Conservation (phyloP, 257 asterid genomes). For the Przewalskia tangutica region DNA sequence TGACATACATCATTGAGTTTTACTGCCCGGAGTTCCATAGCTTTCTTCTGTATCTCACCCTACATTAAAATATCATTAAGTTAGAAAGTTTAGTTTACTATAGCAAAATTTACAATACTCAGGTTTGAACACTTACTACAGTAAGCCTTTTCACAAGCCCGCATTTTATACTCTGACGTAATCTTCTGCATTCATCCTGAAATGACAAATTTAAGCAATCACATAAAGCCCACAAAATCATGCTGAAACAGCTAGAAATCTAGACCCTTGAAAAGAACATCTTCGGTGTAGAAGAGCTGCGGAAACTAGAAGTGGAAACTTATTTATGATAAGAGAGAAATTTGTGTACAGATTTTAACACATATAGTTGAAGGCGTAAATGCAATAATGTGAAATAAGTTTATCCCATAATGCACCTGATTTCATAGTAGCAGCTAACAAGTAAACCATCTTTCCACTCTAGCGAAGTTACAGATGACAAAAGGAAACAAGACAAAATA, state of each 20-base stretch:
- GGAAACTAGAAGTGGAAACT: not conserved
- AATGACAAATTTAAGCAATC: not conserved
- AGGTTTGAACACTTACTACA: slow-evolving; percentile 47
- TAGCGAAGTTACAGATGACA: not conserved
- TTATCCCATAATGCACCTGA: not conserved
- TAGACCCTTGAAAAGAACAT: not conserved
- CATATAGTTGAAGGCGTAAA: not conserved
- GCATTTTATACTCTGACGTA: slow-evolving; percentile 72
- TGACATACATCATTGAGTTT: slow-evolving; percentile 52
- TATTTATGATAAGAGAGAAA: not conserved
- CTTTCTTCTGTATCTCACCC: slow-evolving; percentile 74
- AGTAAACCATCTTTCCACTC: not conserved
- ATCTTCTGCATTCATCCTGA: slow-evolving; percentile 83
- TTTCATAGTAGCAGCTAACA: not conserved
- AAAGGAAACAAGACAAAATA: not conserved
- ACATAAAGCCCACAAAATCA: not conserved
- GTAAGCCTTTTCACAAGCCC: slow-evolving; percentile 66
- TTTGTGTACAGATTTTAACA: not conserved
- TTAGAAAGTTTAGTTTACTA: not conserved
- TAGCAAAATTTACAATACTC: not conserved
- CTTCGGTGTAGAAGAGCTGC: not conserved
- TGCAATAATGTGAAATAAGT: not conserved
- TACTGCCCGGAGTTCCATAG: slow-evolving; percentile 54
- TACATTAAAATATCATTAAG: slow-evolving; percentile 16
- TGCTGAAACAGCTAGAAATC: not conserved